Conservation (phyloP, 331 rosid species). For the Phaseolus coccineus region DNA sequence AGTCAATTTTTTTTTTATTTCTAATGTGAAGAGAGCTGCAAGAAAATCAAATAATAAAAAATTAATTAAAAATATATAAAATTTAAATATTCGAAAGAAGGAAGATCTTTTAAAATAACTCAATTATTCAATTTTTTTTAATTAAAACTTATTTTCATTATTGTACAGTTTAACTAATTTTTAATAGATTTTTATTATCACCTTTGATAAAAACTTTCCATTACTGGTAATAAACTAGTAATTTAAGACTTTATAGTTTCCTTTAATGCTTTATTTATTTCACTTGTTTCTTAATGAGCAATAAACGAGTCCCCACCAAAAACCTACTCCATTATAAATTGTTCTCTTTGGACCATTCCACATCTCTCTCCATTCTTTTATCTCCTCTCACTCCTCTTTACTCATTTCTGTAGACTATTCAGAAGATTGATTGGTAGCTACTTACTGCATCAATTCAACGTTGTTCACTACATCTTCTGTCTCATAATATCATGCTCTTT, state of each 20-base stretch:
- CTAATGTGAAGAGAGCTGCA: no score
- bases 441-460: slow-evolving; percentile 34
- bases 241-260: neutral
- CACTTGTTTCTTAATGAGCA: slow-evolving; percentile 31
- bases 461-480: neutral
- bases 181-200: no score
- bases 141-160: no score
- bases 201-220: no score
- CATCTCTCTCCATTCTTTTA: slow-evolving; percentile 20
- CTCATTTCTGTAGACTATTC: neutral
- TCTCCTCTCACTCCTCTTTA: slow-evolving; percentile 11
- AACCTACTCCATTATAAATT: slow-evolving; percentile 24
- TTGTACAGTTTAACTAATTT: no score
- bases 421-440: neutral
- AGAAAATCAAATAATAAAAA: no score
- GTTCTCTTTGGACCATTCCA: slow-evolving; percentile 11
- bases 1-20: no score
- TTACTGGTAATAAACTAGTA: no score
- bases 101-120: no score
- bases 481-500: slow-evolving; percentile 50
- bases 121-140: no score
- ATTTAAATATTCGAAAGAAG: no score
- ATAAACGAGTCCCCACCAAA: slow-evolving; percentile 47
- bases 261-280: neutral
- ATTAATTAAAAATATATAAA: no score